Evolutionary conservation across 306 rosid genomes (phyloP).

Genomic region (Begonia loranthoides): DNA sequence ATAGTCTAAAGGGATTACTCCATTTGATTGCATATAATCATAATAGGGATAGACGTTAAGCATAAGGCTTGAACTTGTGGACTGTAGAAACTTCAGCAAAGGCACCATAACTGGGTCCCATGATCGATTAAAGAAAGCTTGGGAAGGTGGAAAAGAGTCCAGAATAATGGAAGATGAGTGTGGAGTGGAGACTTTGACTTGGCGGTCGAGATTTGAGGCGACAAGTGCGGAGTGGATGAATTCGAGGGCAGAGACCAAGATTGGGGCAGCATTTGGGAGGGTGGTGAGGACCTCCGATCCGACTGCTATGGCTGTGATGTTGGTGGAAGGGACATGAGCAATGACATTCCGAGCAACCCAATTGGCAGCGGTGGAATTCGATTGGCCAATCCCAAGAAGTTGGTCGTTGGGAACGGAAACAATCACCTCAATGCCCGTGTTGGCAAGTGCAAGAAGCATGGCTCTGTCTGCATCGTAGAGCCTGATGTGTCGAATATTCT

Average conservation of each 20-base stretch:
- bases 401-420: conserved; percentile 84
- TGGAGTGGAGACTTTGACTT: conserved; percentile 74
- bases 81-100: conserved; percentile 63
- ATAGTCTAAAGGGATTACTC: conserved; percentile 83
- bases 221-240: conserved; percentile 87
- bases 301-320: conserved; percentile 72
- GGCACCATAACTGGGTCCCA: conserved; percentile 90
- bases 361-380: conserved; percentile 92
- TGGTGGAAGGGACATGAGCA: conserved; percentile 84
- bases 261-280: conserved; percentile 78
- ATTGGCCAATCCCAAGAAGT: conserved; percentile 84
- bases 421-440: conserved; percentile 61
- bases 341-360: conserved; percentile 81
- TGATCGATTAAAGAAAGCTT: conserved; percentile 82
- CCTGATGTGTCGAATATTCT: conserved; percentile 60
- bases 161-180: conserved; percentile 76
- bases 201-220: conserved; percentile 70
- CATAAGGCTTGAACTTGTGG: conserved; percentile 75
- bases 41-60: conserved; percentile 87
- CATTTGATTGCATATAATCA: conserved; percentile 72
- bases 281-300: conserved; percentile 80
- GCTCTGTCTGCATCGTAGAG: conserved; percentile 71
- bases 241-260: conserved; percentile 73
- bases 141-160: conserved; percentile 95
- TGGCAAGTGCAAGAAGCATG: conserved; percentile 73